phyloP scores from a whole-genome alignment of 2,329 filamentous ascomycete genomes.

The Fusarium staphyleae region DNA sequence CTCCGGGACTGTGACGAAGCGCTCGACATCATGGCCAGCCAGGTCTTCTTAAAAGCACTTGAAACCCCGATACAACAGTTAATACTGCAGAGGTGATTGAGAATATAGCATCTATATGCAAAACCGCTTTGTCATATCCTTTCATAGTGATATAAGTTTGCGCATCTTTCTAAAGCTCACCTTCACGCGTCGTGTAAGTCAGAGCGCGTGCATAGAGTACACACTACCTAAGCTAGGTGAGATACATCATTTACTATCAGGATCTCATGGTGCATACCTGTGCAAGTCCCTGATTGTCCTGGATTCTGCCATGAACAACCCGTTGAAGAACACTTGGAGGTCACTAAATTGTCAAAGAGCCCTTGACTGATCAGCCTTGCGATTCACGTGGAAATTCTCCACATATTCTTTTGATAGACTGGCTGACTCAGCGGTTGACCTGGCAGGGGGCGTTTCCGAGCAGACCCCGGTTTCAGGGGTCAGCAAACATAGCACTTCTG shows the following conservation, averaged over 20 bases:
- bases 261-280: background rate
- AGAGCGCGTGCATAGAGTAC: background rate
- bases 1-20: slow-evolving; percentile 19
- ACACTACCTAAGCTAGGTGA: background rate
- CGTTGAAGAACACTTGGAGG: slow-evolving; percentile 8
- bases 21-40: slow-evolving; percentile 11
- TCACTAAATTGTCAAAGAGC: slow-evolving; percentile 32
- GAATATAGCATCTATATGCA: background rate
- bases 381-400: slow-evolving; percentile 42
- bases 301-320: background rate
- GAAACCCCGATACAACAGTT: background rate
- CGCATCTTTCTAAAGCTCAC: slow-evolving; percentile 1
- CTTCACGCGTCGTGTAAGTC: slow-evolving; percentile 21
- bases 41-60: slow-evolving; percentile 5
- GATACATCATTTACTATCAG: background rate
- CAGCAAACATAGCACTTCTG: too few species aligned
- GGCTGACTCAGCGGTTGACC: slow-evolving; percentile 37
- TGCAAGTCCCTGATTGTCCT: background rate
- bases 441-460: slow-evolving; percentile 1
- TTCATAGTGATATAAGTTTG: slow-evolving; percentile 27
- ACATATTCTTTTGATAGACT: slow-evolving; percentile 27
- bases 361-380: slow-evolving; percentile 38
- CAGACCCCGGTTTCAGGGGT: background rate
- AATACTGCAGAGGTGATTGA: background rate
- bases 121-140: background rate